phyloP scores from a whole-genome alignment of 163 green algal species.

The Scenedesmus sp. region DNA sequence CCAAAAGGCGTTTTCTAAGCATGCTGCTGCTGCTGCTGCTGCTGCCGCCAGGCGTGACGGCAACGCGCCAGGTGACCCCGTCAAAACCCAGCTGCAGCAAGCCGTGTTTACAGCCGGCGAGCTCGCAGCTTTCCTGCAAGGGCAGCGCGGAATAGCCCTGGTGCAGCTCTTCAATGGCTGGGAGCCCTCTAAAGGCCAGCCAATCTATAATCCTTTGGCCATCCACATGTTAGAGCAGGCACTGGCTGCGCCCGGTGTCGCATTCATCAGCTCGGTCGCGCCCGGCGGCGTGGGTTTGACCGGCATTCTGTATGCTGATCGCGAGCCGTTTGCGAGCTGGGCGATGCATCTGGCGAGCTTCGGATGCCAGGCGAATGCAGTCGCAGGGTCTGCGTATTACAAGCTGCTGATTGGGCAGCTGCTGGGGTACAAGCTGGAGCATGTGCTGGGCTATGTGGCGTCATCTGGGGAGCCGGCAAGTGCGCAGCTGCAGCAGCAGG shows the following conservation, averaged over 20 bases:
- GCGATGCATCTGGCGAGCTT: constrained; percentile 56
- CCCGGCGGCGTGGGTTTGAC: constrained; percentile 28
- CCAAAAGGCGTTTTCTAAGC: neutral
- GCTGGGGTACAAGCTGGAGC: constrained; percentile 56
- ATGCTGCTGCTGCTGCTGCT: no score
- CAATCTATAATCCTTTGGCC: constrained; percentile 54
- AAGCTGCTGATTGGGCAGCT: constrained; percentile 60
- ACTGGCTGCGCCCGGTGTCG: neutral
- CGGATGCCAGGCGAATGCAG: constrained; percentile 56
- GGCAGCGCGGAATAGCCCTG: constrained; percentile 46
- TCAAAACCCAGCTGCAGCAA: constrained; percentile 44
- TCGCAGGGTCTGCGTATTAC: constrained; percentile 60
- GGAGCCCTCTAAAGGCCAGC: constrained; percentile 49
- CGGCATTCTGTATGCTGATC: constrained; percentile 27
- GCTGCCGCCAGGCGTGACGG: constrained; percentile 33
- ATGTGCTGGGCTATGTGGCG: constrained; percentile 53
- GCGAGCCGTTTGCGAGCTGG: constrained; percentile 43
- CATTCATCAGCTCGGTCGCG: neutral
- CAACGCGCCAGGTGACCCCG: neutral
- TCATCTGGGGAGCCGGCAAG: constrained; percentile 36
- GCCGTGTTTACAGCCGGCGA: constrained; percentile 39
- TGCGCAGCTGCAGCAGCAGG: constrained; percentile 21
- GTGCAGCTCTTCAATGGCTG: constrained; percentile 64
- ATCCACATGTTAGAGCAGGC: constrained; percentile 39
- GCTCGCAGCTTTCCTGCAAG: constrained; percentile 20